phyloP scores from a whole-genome alignment of 306 rosid species.

The Cucumis melo region DNA sequence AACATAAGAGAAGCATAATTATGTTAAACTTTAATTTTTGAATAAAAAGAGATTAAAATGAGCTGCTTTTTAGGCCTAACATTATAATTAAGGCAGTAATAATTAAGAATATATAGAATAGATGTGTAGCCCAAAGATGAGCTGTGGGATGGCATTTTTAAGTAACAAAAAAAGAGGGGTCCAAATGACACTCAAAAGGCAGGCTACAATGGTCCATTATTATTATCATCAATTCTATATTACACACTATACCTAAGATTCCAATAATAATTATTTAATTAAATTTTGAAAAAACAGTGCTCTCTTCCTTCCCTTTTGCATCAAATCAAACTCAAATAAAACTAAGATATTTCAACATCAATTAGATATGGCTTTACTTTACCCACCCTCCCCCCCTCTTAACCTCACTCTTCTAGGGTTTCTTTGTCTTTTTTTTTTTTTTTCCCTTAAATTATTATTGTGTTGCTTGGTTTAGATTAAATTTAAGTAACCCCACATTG shows the following conservation, averaged over 20 bases:
- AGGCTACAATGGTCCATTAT: conserved; percentile 5
- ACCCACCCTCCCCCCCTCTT: no score
- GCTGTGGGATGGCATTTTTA: conserved; percentile 3
- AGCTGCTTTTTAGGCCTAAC: conserved; percentile 9
- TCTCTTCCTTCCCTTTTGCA: conserved; percentile 1
- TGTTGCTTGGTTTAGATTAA: neutral
- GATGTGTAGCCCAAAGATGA: conserved; percentile 8
- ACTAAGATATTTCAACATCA: conserved; percentile 1
- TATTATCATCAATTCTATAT: neutral
- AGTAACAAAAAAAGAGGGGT: conserved; percentile 1
- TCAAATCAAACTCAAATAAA: neutral
- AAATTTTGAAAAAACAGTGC: neutral
- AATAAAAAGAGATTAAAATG: conserved; percentile 1
- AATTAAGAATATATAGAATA: conserved; percentile 1
- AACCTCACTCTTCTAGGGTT: neutral
- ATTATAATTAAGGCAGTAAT: conserved; percentile 1
- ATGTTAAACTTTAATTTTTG: neutral
- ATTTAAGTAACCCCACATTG: neutral
- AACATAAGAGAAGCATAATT: neutral
- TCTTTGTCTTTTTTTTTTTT: neutral
- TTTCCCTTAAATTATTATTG: neutral
- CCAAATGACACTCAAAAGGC: conserved; percentile 3
- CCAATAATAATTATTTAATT: neutral
- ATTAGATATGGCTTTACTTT: neutral
- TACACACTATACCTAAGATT: neutral